Evolutionary conservation across 2,329 filamentous ascomycete species (phyloP).

Genomic region (Botrytis elliptica): DNA sequence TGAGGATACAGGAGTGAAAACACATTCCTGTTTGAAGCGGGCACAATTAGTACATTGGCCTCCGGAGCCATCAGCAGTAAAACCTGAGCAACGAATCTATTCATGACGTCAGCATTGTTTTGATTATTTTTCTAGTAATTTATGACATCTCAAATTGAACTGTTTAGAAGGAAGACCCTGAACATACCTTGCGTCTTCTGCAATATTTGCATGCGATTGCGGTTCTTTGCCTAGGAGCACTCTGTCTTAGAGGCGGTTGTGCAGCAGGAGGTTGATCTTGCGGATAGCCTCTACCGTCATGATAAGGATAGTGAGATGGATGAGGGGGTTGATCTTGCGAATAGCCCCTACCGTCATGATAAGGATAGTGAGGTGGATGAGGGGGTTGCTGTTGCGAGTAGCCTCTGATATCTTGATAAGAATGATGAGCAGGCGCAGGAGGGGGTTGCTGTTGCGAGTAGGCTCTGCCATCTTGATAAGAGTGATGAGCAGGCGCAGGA

Average conservation of each 20-base stretch:
- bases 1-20: constrained; percentile 73
- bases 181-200: constrained; percentile 54
- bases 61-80: constrained; percentile 64
- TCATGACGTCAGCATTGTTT: constrained; percentile 24
- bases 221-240: constrained; percentile 58
- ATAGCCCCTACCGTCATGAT: too few species aligned
- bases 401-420: too few species aligned
- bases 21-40: constrained; percentile 72
- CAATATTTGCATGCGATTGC: constrained; percentile 62
- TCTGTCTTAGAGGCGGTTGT: constrained; percentile 41
- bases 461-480: too few species aligned
- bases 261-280: background rate
- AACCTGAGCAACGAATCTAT: constrained; percentile 74
- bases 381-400: constrained; percentile 13
- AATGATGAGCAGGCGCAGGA: too few species aligned
- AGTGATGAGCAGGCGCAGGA: too few species aligned
- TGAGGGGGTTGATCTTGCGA: too few species aligned
- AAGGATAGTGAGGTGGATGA: too few species aligned
- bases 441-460: constrained; percentile 12
- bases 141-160: background rate
- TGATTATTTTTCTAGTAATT: background rate
- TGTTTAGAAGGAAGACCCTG: background rate
- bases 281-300: constrained; percentile 29
- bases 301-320: background rate
- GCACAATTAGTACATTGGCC: constrained; percentile 72